Evolutionary conservation across 2,329 filamentous ascomycete genomes (phyloP), one percentile per base, ranked within the genome.

Genomic region (Botrytis paeoniae): DNA sequence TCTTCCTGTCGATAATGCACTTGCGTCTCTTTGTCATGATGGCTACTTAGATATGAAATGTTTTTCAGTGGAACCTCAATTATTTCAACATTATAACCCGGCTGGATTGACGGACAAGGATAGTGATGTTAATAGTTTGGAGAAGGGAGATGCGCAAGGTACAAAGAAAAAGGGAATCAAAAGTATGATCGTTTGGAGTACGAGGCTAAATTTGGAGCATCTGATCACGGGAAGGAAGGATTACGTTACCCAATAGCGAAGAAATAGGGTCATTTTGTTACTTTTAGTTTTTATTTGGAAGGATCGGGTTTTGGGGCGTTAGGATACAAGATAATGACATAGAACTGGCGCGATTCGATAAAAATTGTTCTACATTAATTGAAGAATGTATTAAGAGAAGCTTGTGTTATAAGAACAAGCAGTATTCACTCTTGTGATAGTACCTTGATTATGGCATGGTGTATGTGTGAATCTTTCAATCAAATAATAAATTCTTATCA

Each of bases 111-210:
- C 80, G n/a, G 74, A 75, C 57, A 77, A 76, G 18, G 81, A 82
- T 64, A 81, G 78, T 61, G 81, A 82, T 57, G 82, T 81, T 20
- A 78, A 81, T 70, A 66, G 48, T n/a, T 14, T 8, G 8, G 39
- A n/a, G 20, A 18, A 32, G 2, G 69, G 48, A 16, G 62, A 72
- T 48, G 59, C 32, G 32, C 35, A 69, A 22, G 72, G 76, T 48
- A 43, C 77, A 3, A 75, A 79, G 20, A 77, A 82, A 70, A 82
- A 80, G 63, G 81, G 79, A 0, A 75, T 70, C n/a, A 82, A 80
- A 4, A 80, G 81, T 72, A 81, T 81, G 48, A 81, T 82, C 51
- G 77, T 82, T 66, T 80, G 78, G 79, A 82, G 81, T 69, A 79
- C 79, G 66, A 79, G 81, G 69, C 76, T 81, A 72, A 82, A 82